phyloP scores from a whole-genome alignment of 1,284 basidiomycete genomes.

The Tremellales sp. region DNA sequence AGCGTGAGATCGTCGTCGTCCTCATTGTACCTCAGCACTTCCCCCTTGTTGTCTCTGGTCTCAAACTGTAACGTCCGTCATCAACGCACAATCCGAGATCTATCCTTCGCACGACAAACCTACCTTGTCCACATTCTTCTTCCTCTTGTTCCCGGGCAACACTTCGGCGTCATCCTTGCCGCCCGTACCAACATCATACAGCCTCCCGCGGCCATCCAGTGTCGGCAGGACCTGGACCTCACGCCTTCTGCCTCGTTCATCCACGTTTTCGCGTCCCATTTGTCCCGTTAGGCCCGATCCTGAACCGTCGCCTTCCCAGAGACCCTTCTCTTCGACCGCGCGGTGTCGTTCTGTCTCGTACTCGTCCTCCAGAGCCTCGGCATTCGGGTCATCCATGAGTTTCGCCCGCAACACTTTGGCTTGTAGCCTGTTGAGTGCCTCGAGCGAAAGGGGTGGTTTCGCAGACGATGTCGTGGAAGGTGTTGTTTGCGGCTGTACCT shows the following conservation, averaged over 20 bases:
- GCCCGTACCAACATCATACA: slow-evolving; percentile 86
- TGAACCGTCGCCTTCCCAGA: slow-evolving; percentile 27
- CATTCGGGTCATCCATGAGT: slow-evolving; percentile 69
- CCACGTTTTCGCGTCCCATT: slow-evolving; percentile 27
- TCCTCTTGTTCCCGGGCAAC: slow-evolving; percentile 66
- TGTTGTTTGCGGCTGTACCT: slow-evolving; percentile 10
- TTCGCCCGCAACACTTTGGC: slow-evolving; percentile 89
- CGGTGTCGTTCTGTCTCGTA: slow-evolving; percentile 65
- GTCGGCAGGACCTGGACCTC: slow-evolving; percentile 82
- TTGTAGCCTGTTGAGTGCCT: slow-evolving; percentile 83
- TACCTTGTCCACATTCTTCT: slow-evolving; percentile 64
- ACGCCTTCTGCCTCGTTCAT: slow-evolving; percentile 40
- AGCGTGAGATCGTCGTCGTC: slow-evolving; percentile 85
- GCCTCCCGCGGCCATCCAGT: slow-evolving; percentile 73
- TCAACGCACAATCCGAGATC: neutral
- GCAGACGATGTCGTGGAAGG: slow-evolving; percentile 33
- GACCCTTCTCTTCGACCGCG: slow-evolving; percentile 49
- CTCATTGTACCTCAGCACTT: slow-evolving; percentile 73
- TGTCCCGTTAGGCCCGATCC: slow-evolving; percentile 28
- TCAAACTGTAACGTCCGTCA: slow-evolving; percentile 57
- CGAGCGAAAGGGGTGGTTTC: slow-evolving; percentile 47
- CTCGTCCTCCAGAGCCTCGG: slow-evolving; percentile 70
- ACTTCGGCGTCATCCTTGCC: slow-evolving; percentile 49
- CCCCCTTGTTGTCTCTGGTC: slow-evolving; percentile 85
- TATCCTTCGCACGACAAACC: slow-evolving; percentile 14